Evolutionary conservation across 2,329 filamentous ascomycete genomes (phyloP).

Genomic region (Taxawa tesnikishii): DNA sequence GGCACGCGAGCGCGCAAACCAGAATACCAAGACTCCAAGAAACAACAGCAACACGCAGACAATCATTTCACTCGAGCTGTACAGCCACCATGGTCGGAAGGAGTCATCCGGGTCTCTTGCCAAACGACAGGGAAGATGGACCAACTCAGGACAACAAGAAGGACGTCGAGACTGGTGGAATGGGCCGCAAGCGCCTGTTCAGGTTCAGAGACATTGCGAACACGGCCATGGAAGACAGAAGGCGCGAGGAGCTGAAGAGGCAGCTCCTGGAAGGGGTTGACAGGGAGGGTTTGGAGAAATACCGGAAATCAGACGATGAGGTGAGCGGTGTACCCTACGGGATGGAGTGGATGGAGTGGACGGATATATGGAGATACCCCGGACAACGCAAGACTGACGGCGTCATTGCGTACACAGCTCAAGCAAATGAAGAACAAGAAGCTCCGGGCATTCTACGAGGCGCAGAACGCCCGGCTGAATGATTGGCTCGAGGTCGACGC

Average conservation of each 20-base stretch:
- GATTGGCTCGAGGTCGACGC: conserved; percentile 49
- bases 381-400: not conserved
- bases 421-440: conserved; percentile 41
- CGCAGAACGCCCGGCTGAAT: conserved; percentile 41
- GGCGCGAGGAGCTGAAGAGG: conserved; percentile 35
- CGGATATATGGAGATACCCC: too few species aligned
- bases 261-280: conserved; percentile 35
- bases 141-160: conserved; percentile 1
- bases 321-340: too few species aligned
- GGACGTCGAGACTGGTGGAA: conserved; percentile 11
- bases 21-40: too few species aligned
- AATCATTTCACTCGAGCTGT: too few species aligned
- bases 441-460: conserved; percentile 41
- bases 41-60: too few species aligned
- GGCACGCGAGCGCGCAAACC: too few species aligned
- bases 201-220: conserved; percentile 37
- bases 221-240: conserved; percentile 31
- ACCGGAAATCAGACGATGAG: conserved; percentile 39
- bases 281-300: conserved; percentile 34
- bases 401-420: conserved; percentile 20
- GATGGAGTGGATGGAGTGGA: too few species aligned
- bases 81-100: too few species aligned
- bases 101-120: too few species aligned
- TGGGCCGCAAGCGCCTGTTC: conserved; percentile 16
- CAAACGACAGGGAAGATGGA: too few species aligned